Base-by-base conservation (phyloP, 345 rosid genomes). In the Salix udensis region DNA sequence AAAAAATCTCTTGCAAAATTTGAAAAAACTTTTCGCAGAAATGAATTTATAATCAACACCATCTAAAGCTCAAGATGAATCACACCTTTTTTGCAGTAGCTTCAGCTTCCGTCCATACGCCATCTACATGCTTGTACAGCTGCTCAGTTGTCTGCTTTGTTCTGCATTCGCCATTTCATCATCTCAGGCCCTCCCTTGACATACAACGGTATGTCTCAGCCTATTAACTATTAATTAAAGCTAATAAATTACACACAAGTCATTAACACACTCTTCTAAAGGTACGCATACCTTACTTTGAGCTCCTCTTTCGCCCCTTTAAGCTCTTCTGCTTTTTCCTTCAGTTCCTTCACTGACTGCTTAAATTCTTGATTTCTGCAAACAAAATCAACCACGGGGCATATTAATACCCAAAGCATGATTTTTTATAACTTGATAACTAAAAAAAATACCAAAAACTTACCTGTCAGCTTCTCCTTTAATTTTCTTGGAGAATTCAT, bases 81-180 rank as follows among this genome's bases (percentile, higher is more conserved):
- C 70, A 39, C 44, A 93, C 99, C 99, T 89, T 96, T 82, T 91
- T 96, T 6, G 91, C 99, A 11, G 96, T 88, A 62, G 89, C 87
- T 86, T 93, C 96, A 50, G 98, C 97, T 77, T 93, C 99, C 0
- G 89, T 86, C 99, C 97, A 93, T 68, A 70, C 91, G 39, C 91
- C 92, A 80, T 93, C 98, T 30, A 87, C 99, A 65, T 87, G 96
- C 81, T 88, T 91, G 87, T 91, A 91, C 28, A 96, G 88, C 91
- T 92, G 85, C 91, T 91, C 94, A 66, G 96, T 84, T 50, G 89
- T 93, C 91, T 93, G 89, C 88, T 93, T 96, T 6, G 97, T 91
- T 91, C 98, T 93, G 92, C 91, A 89, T 85, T 86, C 76, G 80
- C 85, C 88, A 91, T 81, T 87, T 84, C 86, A 91, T 82, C 88